Percentiles rank a stretch among this genome's conserved stretches.
Conservation (phyloP, 352 stramenopile genomes). For the Phytophthora meadii region DNA sequence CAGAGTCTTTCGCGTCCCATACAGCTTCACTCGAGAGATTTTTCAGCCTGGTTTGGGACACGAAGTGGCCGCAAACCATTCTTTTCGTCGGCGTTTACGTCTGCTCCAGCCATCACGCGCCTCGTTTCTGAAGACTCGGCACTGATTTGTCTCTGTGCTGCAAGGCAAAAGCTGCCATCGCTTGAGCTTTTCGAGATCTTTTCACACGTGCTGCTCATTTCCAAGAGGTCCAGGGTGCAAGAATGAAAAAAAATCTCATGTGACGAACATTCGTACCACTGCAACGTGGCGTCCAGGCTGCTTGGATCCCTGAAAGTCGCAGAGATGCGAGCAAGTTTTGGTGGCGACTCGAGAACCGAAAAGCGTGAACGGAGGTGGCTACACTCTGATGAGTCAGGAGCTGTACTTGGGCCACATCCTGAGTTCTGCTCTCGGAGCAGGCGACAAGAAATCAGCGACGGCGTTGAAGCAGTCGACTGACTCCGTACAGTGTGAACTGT, state of each 20-base stretch:
- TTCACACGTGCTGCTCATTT: constrained; percentile 24
- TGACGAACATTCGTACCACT: constrained; percentile 34
- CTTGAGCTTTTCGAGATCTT: constrained; percentile 1
- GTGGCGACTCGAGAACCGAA: constrained; percentile 7
- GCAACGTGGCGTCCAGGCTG: constrained; percentile 14
- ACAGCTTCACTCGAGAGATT: constrained; percentile 1
- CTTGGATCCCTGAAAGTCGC: constrained; percentile 8
- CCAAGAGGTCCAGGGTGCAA: constrained; percentile 8
- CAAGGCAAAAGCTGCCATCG: background rate
- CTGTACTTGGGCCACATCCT: constrained; percentile 9
- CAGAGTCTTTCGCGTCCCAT: constrained; percentile 30
- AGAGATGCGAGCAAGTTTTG: constrained; percentile 5
- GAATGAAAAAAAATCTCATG: constrained; percentile 7
- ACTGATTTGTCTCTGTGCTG: constrained; percentile 33
- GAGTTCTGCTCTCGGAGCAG: constrained; percentile 27
- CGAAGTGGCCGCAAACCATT: background rate
- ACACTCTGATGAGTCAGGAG: constrained; percentile 31
- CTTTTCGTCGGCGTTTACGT: constrained; percentile 22
- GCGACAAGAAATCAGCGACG: constrained; percentile 24
- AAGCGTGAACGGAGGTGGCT: constrained; percentile 16
- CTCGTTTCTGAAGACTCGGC: constrained; percentile 31
- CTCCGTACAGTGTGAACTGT: constrained; percentile 1
- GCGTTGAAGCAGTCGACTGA: background rate
- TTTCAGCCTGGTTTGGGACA: constrained; percentile 26
- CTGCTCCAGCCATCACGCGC: constrained; percentile 31